These are phyloP conservation scores for Umbelopsis sp. DNA, from an alignment of 192 early-diverging fungal genomes.

Conservation along the genomic window DNA sequence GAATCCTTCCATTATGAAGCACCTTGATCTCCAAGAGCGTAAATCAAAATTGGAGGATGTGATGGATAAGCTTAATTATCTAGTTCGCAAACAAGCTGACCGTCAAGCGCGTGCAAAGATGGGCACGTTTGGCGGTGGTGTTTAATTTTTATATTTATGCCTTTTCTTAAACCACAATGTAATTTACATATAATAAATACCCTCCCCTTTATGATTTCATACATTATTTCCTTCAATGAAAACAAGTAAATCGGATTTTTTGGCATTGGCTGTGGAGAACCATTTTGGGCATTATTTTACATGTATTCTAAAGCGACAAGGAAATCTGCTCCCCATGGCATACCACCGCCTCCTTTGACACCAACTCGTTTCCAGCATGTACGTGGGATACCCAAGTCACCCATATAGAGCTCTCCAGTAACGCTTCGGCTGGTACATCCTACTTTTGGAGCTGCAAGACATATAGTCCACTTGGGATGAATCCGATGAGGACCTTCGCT, in stretches of 20 bases:
- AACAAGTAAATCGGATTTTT: background rate
- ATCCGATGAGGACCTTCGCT: constrained; percentile 43
- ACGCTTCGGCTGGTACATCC: constrained; percentile 56
- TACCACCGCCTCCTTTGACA: constrained; percentile 44
- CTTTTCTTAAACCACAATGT: background rate
- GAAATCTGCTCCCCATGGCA: constrained; percentile 66
- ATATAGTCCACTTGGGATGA: constrained; percentile 72
- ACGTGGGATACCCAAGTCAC: constrained; percentile 75
- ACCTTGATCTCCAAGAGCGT: constrained; percentile 86
- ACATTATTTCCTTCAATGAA: background rate
- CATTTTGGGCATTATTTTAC: background rate
- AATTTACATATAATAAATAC: background rate
- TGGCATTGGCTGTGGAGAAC: background rate
- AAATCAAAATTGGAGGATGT: constrained; percentile 83
- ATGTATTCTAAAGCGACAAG: constrained; percentile 56
- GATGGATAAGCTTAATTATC: constrained; percentile 67
- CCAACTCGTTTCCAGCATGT: constrained; percentile 64
- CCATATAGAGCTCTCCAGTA: constrained; percentile 74
- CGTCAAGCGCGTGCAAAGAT: constrained; percentile 40
- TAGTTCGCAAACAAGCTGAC: constrained; percentile 56
- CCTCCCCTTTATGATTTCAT: background rate
- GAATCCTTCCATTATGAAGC: constrained; percentile 81
- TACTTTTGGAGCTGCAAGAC: constrained; percentile 74
- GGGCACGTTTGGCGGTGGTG: constrained; percentile 1
- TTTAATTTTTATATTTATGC: background rate